Base-by-base conservation (phyloP, 2,329 filamentous ascomycete species). In the Thielaviopsis populi region DNA sequence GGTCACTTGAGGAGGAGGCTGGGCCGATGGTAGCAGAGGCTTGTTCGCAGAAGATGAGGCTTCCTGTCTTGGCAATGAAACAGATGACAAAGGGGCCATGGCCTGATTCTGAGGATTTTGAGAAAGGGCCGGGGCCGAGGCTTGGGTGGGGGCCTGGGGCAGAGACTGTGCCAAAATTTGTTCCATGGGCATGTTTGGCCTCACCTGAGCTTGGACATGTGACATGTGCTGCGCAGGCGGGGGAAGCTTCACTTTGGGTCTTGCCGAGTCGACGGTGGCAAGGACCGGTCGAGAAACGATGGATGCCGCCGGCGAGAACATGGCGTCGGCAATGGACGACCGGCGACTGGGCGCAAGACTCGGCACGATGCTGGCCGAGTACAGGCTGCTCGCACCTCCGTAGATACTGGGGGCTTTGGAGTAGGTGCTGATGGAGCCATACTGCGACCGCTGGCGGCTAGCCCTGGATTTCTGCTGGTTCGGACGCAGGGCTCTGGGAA, bases 401-500 rank as follows among this genome's bases (percentile, higher is more conserved):
- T 91, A 95, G 46, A 89, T 81, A 72, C 91, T 95, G n/a, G 89
- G 92, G 67, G 88, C 83, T 70, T 89, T 87, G 7, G 87, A 90
- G 69, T 81, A 85, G 11, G 82, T 82, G 5, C 83, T 82, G 63
- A 87, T 76, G 70, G 78, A 89, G 68, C 79, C 86, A 74, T 88
- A 81, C 17, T 84, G 83, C 65, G 89, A 87, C 43, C 89, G 85
- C 71, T 89, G 87, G 66, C 87, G 88, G 59, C 73, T 72, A 65
- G 71, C 70, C 63, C 88, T 81, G 62, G 86, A 83, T 37, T 85
- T 83, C 75, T 95, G 88, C 76, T 95, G 89, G 72, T 96, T 96
- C 15, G 94, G 94, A 69, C 94, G 84, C 77, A 96, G 82, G 11
- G 92, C 92, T 68, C 94, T 83, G 13, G 94, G 94, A 66, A 99